Base-by-base conservation (phyloP, 2,329 filamentous ascomycete genomes). In the Rasamsonia emersonii region DNA sequence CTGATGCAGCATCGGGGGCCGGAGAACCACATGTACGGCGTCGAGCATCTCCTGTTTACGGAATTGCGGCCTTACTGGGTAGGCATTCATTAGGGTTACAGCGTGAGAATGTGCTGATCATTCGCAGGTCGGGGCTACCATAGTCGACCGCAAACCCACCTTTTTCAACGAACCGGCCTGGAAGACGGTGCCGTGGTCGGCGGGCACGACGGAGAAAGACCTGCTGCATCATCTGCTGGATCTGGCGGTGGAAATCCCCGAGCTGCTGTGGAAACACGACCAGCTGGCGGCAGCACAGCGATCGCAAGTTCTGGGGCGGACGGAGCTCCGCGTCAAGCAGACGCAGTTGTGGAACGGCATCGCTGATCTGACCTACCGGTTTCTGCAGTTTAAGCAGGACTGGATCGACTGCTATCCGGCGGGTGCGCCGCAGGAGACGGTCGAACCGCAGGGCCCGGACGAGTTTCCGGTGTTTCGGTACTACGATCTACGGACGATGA, bases 41-140 rank as follows among this genome's bases (percentile, higher is more conserved):
- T 61, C 3, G 58, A 61, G 28, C 57, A 61, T 43, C 39, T 57
- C 3, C 33, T 59, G 5, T 61, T 56, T 27, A 54, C 55, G 3
- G 58, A 61, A 28, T 41, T 61, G 15, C 49, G 58, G 15, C 57
- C 58, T 9, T 61, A 59, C 30, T 60, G 56, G 56, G 56, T 59
- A 46, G 6, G 28, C 23, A 3, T 9, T 13, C 11, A 15, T 13
- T 18, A n/a, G 9, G 20, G 5, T 31, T 21, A 9, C 9, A 23
- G 15, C 7, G 5, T 9, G 13, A 32, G n/a, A 10, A 11, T 18
- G 30, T 42, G 28, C 38, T 27, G 11, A 29, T 9, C 18, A 10
- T 14, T 24, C 26, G n/a, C 11, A 57, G 54, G 47, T 56, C 28
- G 53, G 46, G 7, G 49, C 46, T 6, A 46, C 54, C 16, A 33